Conservation (phyloP, 805 yeast genomes). For the Priceomyces carsonii region DNA sequence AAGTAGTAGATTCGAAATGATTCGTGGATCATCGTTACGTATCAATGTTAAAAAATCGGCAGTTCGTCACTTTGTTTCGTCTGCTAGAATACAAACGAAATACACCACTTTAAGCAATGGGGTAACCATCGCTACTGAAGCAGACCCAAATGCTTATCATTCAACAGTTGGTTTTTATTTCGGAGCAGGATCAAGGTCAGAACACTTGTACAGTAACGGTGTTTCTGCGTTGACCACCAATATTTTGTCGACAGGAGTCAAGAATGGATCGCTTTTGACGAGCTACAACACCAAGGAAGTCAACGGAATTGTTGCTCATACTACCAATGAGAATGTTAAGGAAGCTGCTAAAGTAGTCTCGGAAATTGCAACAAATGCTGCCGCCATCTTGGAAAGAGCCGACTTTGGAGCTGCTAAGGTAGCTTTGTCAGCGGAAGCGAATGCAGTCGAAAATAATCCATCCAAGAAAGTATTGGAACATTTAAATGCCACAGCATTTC, state of each 20-base stretch:
- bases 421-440: slow-evolving; percentile 47
- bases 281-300: slow-evolving; percentile 61
- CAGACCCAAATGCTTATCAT: slow-evolving; percentile 53
- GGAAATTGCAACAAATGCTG: slow-evolving; percentile 39
- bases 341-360: slow-evolving; percentile 57
- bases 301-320: slow-evolving; percentile 60
- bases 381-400: slow-evolving; percentile 41
- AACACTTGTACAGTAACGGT: slow-evolving; percentile 82
- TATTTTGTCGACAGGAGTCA: slow-evolving; percentile 43
- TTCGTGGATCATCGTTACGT: slow-evolving; percentile 44
- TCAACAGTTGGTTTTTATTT: slow-evolving; percentile 69
- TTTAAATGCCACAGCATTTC: slow-evolving; percentile 82
- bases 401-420: slow-evolving; percentile 50
- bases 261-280: slow-evolving; percentile 58
- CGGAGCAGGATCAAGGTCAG: slow-evolving; percentile 80
- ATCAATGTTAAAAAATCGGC: slow-evolving; percentile 26
- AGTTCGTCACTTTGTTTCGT: slow-evolving; percentile 59
- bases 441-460: slow-evolving; percentile 56
- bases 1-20: slow-evolving; percentile 22
- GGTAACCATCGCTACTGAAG: slow-evolving; percentile 68
- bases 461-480: slow-evolving; percentile 67
- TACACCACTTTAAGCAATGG: slow-evolving; percentile 76
- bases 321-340: slow-evolving; percentile 49
- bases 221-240: slow-evolving; percentile 64
- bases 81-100: slow-evolving; percentile 59